Base-by-base conservation (phyloP, 1,284 basidiomycete genomes). In the Ceratobasidium papillatum region DNA sequence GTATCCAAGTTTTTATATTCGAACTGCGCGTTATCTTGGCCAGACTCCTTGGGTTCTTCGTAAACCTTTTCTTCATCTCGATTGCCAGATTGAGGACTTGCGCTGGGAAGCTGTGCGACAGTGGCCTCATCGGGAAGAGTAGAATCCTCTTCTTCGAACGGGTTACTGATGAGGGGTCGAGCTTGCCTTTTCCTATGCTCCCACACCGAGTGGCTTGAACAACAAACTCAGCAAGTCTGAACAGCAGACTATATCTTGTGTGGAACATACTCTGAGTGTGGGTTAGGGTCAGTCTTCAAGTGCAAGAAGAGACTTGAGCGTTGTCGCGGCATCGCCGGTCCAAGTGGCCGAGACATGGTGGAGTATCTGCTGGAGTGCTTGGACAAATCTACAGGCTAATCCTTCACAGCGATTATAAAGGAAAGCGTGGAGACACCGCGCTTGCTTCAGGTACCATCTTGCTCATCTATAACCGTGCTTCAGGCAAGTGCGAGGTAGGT, bases 121-220 rank as follows among this genome's bases (percentile, higher is more conserved):
- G 27, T n/a, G 25, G 32, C 7, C 8, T 32, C 71, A 54, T 38
- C 47, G 5, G 1, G 32, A 19, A 2, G 12, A 30, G 14, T 3
- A 9, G 34, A 4, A 9, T 54, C 22, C 17, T 61, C 36, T 8
- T 12, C 14, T 32, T 52, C 36, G 25, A 73, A 73, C 32, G 71
- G 71, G 47, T 73, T 73, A 27, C 47, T 47, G n/a, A 47, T 43
- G 12, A 73, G 2, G 0, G 71, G 71, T 8, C 71, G 71, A 7
- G 45, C 45, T 47, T 47, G 45, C 19, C 19, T 7, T n/a, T 47
- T 9, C 45, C 45, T 9, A 19, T 47, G 45, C 19, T 47, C 45
- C 45, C 45, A 47, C 9, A 47, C 45, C 45, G 45, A 11, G 9
- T 7, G 45, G 19, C 45, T 47, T 3, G 19, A 47, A n/a, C 14